Percentiles rank a stretch among this genome's conserved stretches.
phyloP scores from a whole-genome alignment of 805 yeast species.

The Debaryomyces castellii region DNA sequence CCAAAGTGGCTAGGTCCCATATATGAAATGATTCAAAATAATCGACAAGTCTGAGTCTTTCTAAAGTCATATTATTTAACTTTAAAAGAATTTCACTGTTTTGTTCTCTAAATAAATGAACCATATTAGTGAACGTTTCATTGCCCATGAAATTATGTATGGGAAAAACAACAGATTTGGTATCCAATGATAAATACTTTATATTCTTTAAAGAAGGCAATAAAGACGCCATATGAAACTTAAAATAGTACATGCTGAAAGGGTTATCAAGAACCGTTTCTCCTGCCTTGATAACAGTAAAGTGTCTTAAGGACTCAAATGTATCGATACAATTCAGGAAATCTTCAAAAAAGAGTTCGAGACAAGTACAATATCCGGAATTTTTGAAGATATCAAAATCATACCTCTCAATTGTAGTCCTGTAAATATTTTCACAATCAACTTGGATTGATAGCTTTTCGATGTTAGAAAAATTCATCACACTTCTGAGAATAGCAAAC shows the following conservation, averaged over 20 bases:
- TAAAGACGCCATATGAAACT: slow-evolving; percentile 1
- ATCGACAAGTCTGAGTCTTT: slow-evolving; percentile 6
- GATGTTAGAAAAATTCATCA: slow-evolving; percentile 3
- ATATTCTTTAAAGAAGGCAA: slow-evolving; percentile 1
- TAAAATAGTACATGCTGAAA: slow-evolving; percentile 8
- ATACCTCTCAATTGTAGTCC: not conserved
- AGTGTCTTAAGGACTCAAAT: not conserved
- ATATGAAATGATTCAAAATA: slow-evolving; percentile 9
- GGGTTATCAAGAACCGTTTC: slow-evolving; percentile 6
- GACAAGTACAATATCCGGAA: slow-evolving; percentile 7
- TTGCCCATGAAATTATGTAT: slow-evolving; percentile 2
- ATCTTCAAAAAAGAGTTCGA: slow-evolving; percentile 4
- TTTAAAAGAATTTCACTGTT: not conserved
- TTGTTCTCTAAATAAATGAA: not conserved
- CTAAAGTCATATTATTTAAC: not conserved
- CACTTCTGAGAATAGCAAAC: slow-evolving; percentile 2
- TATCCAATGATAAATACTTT: slow-evolving; percentile 5
- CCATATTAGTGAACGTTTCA: not conserved
- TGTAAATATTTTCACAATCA: slow-evolving; percentile 10
- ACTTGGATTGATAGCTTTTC: slow-evolving; percentile 5
- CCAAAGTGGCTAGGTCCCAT: slow-evolving; percentile 6
- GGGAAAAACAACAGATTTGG: slow-evolving; percentile 8
- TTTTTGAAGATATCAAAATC: not conserved
- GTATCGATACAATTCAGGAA: not conserved
- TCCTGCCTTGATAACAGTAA: slow-evolving; percentile 3